Conservation (phyloP, 2,329 filamentous ascomycete species). For the Fusarium staphyleae region DNA sequence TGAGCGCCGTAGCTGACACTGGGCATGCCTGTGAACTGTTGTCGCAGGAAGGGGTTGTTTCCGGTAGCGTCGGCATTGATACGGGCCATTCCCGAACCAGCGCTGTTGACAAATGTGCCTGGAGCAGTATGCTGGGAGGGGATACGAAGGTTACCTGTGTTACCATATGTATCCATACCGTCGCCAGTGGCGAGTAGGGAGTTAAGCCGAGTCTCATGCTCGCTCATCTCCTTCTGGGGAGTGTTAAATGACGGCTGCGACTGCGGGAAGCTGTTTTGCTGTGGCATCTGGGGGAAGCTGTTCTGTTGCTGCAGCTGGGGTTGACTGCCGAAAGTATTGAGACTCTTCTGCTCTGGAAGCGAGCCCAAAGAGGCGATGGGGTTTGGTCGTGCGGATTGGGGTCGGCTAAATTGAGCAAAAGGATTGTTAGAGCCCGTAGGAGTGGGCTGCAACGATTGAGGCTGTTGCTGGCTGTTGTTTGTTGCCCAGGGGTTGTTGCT, state of each 20-base stretch:
- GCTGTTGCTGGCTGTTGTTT: slow-evolving; percentile 63
- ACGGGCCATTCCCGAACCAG: slow-evolving; percentile 78
- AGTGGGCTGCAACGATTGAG: slow-evolving; percentile 75
- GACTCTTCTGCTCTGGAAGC: slow-evolving; percentile 83
- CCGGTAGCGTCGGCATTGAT: slow-evolving; percentile 76
- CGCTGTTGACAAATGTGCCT: slow-evolving; percentile 95
- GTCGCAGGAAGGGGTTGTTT: slow-evolving; percentile 88
- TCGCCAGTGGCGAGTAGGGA: slow-evolving; percentile 85
- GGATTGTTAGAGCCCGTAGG: slow-evolving; percentile 98
- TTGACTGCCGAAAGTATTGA: slow-evolving; percentile 61
- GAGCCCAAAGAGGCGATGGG: slow-evolving; percentile 74
- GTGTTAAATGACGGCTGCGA: slow-evolving; percentile 41
- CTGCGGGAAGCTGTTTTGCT: slow-evolving; percentile 46
- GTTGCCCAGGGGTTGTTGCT: slow-evolving; percentile 95
- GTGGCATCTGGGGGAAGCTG: slow-evolving; percentile 47
- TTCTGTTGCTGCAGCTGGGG: slow-evolving; percentile 51
- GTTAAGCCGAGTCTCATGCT: slow-evolving; percentile 80
- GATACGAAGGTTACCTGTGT: slow-evolving; percentile 94
- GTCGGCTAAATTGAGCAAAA: slow-evolving; percentile 79
- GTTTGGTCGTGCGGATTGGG: slow-evolving; percentile 58
- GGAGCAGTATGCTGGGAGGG: slow-evolving; percentile 96
- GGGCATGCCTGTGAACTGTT: slow-evolving; percentile 82
- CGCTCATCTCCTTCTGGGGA: slow-evolving; percentile 63
- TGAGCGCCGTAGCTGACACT: slow-evolving; percentile 60
- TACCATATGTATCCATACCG: slow-evolving; percentile 96